A percentile compares a stretch with the other conserved stretches of the same genome.
Conservation (phyloP, 2,329 filamentous ascomycete species). For the Phialophora expanda region DNA sequence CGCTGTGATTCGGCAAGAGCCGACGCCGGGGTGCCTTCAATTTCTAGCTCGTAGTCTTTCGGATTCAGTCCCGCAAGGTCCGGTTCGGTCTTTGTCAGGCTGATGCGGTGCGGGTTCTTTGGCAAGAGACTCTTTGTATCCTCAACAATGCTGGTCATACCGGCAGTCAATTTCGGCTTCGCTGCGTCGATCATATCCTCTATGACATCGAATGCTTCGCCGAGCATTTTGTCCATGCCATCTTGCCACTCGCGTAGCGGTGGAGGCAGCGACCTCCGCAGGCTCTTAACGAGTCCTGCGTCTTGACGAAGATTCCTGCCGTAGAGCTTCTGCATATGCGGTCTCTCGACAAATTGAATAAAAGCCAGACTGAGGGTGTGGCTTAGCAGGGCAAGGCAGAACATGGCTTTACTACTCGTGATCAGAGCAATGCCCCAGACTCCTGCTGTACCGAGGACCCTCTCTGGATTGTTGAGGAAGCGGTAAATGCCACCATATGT, state of each 20-base stretch:
- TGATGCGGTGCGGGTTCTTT: conserved; percentile 83
- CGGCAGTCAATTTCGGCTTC: conserved; percentile 81
- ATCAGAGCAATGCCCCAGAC: conserved; percentile 94
- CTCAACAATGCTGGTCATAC: conserved; percentile 83
- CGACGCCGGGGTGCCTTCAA: conserved; percentile 69
- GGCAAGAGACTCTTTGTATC: conserved; percentile 89
- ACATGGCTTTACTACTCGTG: conserved; percentile 85
- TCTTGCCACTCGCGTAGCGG: conserved; percentile 83
- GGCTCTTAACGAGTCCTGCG: conserved; percentile 88
- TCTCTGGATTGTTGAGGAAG: conserved; percentile 96
- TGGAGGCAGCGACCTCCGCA: conserved; percentile 82
- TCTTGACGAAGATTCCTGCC: conserved; percentile 81
- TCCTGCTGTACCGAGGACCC: conserved; percentile 90
- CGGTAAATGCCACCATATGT: conserved; percentile 98
- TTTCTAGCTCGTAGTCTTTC: conserved; percentile 76
- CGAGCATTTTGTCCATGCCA: conserved; percentile 83
- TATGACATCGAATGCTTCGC: conserved; percentile 84
- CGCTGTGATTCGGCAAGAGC: conserved; percentile 62
- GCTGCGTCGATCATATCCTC: conserved; percentile 89
- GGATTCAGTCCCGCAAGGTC: conserved; percentile 80
- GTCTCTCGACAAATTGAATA: conserved; percentile 90
- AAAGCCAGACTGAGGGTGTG: conserved; percentile 86
- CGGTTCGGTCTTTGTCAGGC: conserved; percentile 76
- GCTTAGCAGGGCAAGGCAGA: conserved; percentile 81
- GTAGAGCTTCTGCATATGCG: conserved; percentile 98